Evolutionary conservation across 768 basidiomycete species (phyloP), one percentile per base, ranked within the genome.

Genomic region (Leucosporidium creatinivorum): DNA sequence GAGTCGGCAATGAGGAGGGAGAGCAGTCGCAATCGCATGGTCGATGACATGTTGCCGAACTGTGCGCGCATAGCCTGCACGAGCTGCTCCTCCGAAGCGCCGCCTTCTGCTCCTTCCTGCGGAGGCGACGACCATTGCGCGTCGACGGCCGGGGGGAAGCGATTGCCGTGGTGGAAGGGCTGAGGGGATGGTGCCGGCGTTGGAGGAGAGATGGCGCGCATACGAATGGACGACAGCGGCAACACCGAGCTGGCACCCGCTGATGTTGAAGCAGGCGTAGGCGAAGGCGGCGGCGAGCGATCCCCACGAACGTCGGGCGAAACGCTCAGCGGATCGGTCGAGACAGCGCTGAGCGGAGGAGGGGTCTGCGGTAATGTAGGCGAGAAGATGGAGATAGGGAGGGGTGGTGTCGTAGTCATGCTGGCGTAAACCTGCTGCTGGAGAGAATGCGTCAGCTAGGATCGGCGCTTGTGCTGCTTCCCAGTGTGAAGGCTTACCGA

Each of bases 1-100:
- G 71, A 62, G 54, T 73, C 71, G 63, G 23, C 21, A 18, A 73
- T 49, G 59, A 73, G 65, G 30, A 36, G 33, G 6, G 59, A 25
- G 17, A 72, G 48, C 44, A 72, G 71, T 23, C 25, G 49, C 2
- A 54, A 54, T 1, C 68, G 67, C 1, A 48, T 12, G 23, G 18
- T 0, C 0, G 60, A 39, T 8, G 60, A 2, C 25, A 69, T 62
- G 23, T 28, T 23, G 59, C 60, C 65, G 65, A 72, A 57, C 23
- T 61, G 63, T 0, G 28, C 10, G 12, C 67, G 64, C 21, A 72
- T 59, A 19, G 28, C 44, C 13, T 30, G 31, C 51, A 69, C 30
- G 28, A 63, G 26, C 33, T 61, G 52, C 13, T 33, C 23, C 4
- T 63, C 63, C 30, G 48, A 7, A 10, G 23, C 10, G 50, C 23